Evolutionary conservation across 176 grass and related monocot genomes (phyloP).

Genomic region (Avena insularis): DNA sequence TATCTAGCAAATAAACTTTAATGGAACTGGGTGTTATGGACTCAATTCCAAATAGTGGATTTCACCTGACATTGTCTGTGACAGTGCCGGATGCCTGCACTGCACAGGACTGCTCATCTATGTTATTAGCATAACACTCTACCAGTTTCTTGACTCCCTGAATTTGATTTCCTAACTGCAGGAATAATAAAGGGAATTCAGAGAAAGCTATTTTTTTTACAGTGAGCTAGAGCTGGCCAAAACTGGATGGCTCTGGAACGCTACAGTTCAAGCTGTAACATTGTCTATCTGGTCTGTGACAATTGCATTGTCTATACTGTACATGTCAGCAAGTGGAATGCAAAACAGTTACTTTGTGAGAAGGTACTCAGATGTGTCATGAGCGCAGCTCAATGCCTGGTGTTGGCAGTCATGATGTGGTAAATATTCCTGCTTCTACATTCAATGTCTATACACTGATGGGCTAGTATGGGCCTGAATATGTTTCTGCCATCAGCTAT

Average conservation of each 20-base stretch:
- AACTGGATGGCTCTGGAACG: not conserved
- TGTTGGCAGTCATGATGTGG: constrained; percentile 18
- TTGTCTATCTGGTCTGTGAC: constrained; percentile 15
- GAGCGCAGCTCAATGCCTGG: constrained; percentile 26
- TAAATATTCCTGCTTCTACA: constrained; percentile 46
- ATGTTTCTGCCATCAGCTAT: constrained; percentile 46
- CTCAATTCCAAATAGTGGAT: constrained; percentile 13
- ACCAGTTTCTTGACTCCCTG: constrained; percentile 21
- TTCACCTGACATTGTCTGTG: constrained; percentile 41
- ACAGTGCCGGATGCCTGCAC: constrained; percentile 7
- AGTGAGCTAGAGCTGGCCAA: constrained; percentile 6
- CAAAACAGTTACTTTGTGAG: constrained; percentile 35
- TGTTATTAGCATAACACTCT: constrained; percentile 18
- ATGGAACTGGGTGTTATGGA: not conserved
- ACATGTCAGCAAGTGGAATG: constrained; percentile 42
- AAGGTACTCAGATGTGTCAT: constrained; percentile 24
- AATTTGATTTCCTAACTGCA: constrained; percentile 2
- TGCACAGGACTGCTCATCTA: not conserved
- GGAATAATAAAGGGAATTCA: not conserved
- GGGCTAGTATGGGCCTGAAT: constrained; percentile 36
- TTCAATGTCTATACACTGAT: constrained; percentile 31
- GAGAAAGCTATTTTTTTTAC: constrained; percentile 29
- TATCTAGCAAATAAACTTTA: constrained; percentile 31
- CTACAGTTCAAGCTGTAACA: constrained; percentile 26
- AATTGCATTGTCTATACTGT: constrained; percentile 20